Evolutionary conservation across 345 rosid genomes (phyloP).

Genomic region (Lepidium sativum): DNA sequence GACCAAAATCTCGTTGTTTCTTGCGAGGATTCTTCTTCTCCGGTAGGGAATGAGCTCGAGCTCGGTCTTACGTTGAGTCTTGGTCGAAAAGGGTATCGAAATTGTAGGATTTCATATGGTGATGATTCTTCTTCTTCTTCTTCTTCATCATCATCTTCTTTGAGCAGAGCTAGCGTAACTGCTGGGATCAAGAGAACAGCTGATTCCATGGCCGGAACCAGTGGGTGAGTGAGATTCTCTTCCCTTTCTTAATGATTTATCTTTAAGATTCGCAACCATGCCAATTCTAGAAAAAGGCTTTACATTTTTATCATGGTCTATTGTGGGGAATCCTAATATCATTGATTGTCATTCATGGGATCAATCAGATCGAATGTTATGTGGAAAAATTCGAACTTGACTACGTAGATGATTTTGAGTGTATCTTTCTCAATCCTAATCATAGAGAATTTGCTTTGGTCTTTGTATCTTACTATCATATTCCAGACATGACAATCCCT

Average conservation of each 20-base stretch:
- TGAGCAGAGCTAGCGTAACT: conserved; percentile 39
- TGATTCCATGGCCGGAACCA: conserved; percentile 50
- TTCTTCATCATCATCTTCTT: conserved; percentile 42
- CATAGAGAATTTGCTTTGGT: not conserved
- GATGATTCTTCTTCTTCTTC: conserved; percentile 44
- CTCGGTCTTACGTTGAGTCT: conserved; percentile 60
- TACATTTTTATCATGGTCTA: conserved; percentile 6
- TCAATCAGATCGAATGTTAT: conserved; percentile 3
- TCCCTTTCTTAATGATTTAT: not conserved
- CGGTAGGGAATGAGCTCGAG: conserved; percentile 50
- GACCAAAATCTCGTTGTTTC: conserved; percentile 50
- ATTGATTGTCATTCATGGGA: not conserved
- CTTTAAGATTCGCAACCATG: not conserved
- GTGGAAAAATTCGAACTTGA: not conserved
- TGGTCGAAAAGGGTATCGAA: conserved; percentile 28
- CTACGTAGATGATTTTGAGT: not conserved
- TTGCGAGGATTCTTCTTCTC: conserved; percentile 71
- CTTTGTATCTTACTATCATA: not conserved
- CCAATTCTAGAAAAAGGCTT: not conserved
- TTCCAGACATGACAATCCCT: not conserved
- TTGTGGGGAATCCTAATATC: not conserved
- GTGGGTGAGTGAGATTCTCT: conserved; percentile 47
- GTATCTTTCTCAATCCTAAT: not conserved
- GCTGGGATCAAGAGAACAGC: conserved; percentile 63
- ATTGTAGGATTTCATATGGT: conserved; percentile 48